Evolutionary conservation across 78 protist genomes (phyloP).

Genomic region (Pigoraptor vietnamica): DNA sequence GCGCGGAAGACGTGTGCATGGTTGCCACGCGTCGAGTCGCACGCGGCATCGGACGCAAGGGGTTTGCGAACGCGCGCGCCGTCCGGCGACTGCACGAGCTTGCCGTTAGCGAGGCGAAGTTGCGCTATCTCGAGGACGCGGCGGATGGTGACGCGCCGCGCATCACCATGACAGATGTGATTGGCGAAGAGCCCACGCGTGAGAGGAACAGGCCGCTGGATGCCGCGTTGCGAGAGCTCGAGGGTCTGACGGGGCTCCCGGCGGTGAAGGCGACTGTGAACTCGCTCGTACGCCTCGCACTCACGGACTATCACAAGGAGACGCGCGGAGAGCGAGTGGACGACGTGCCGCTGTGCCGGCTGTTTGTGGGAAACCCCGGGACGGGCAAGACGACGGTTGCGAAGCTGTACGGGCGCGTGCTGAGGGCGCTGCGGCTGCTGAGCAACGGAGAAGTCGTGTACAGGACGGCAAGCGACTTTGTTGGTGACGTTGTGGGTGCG

Average conservation of each 20-base stretch:
- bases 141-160: background rate
- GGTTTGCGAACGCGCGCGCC: slow-evolving; percentile 38
- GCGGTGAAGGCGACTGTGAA: slow-evolving; percentile 24
- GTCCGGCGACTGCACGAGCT: background rate
- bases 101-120: background rate
- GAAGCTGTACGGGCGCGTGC: background rate
- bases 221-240: slow-evolving; percentile 7
- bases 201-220: background rate
- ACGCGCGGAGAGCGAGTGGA: background rate
- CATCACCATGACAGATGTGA: background rate
- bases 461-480: slow-evolving; percentile 13
- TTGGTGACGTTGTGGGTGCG: slow-evolving; percentile 23
- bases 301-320: slow-evolving; percentile 10
- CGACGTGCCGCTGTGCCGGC: background rate
- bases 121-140: background rate
- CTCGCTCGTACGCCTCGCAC: background rate
- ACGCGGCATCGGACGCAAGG: background rate
- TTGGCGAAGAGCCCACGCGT: background rate
- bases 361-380: slow-evolving; percentile 29
- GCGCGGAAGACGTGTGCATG: background rate
- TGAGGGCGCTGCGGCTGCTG: slow-evolving; percentile 5
- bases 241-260: slow-evolving; percentile 16
- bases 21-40: background rate
- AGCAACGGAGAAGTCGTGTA: background rate
- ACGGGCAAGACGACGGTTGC: slow-evolving; percentile 47